Conservation (phyloP, 441 rosid genomes). For the Croton setiger region DNA sequence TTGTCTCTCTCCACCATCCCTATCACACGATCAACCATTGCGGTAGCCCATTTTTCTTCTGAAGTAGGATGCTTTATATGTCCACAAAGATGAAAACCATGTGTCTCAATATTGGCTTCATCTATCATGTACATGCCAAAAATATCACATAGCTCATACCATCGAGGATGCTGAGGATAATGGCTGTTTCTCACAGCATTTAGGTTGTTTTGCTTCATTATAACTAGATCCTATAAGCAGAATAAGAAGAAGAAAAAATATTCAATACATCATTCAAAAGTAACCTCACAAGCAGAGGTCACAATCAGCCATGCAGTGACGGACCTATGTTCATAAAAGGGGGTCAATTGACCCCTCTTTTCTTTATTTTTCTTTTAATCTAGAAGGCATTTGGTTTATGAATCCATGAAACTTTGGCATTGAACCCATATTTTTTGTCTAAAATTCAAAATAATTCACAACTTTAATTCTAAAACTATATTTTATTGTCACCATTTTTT, state of each 20-base stretch:
- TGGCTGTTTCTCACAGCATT: slow-evolving; percentile 98
- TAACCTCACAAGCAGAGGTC: slow-evolving; percentile 7
- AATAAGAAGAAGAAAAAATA: slow-evolving; percentile 18
- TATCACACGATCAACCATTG: slow-evolving; percentile 93
- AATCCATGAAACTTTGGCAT: no score
- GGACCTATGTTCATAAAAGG: no score
- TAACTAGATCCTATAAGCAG: slow-evolving; percentile 71
- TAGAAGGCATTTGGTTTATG: no score
- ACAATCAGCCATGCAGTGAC: no score
- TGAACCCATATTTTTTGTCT: no score
- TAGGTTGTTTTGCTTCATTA: slow-evolving; percentile 92
- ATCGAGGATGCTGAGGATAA: slow-evolving; percentile 98
- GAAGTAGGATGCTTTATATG: slow-evolving; percentile 89
- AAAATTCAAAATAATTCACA: no score
- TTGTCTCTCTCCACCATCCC: slow-evolving; percentile 99
- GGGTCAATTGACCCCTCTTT: no score
- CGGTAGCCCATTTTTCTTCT: slow-evolving; percentile 88
- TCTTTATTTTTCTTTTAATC: no score
- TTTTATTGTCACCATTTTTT: no score
- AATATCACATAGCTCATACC: slow-evolving; percentile 95
- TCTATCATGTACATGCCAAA: slow-evolving; percentile 98
- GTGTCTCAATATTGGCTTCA: slow-evolving; percentile 99
- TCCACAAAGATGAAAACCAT: slow-evolving; percentile 70
- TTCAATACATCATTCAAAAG: background rate
- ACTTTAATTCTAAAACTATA: no score